Evolutionary conservation across 805 yeast species (phyloP).

Genomic region (Metschnikowia sp.): DNA sequence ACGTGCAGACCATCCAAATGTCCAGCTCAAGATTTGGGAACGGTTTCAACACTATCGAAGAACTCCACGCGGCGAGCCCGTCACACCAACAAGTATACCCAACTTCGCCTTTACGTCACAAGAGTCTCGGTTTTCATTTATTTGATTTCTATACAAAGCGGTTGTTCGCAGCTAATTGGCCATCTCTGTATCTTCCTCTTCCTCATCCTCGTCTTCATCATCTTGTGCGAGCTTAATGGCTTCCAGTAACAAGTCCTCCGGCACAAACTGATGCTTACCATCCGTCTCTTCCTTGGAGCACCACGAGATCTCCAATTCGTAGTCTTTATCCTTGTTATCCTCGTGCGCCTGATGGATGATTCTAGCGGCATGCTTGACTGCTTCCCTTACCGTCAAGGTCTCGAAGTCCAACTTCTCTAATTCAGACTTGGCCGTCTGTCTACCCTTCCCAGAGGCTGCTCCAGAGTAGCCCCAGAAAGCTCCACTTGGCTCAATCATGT

Average conservation of each 20-base stretch:
- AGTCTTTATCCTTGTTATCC: conserved; percentile 95
- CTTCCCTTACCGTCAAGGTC: conserved; percentile 69
- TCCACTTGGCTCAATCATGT: conserved; percentile 98
- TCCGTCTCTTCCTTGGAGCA: conserved; percentile 69
- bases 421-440: conserved; percentile 97
- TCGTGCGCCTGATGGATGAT: conserved; percentile 94
- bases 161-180: conserved; percentile 3
- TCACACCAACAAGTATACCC: too few species aligned
- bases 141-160: neutral
- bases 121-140: too few species aligned
- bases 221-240: conserved; percentile 83
- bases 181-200: conserved; percentile 46
- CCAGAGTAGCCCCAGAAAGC: conserved; percentile 96
- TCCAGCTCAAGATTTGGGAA: too few species aligned
- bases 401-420: conserved; percentile 83
- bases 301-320: conserved; percentile 94
- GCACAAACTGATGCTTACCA: conserved; percentile 77
- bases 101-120: too few species aligned
- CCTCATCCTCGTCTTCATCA: conserved; percentile 75
- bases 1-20: too few species aligned
- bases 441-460: conserved; percentile 97
- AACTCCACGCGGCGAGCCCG: too few species aligned
- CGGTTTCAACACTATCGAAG: too few species aligned
- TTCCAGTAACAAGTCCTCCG: conserved; percentile 73
- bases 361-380: conserved; percentile 90